Conservation (phyloP, 2,329 filamentous ascomycete genomes). For the Alternaria angustiovoidea region DNA sequence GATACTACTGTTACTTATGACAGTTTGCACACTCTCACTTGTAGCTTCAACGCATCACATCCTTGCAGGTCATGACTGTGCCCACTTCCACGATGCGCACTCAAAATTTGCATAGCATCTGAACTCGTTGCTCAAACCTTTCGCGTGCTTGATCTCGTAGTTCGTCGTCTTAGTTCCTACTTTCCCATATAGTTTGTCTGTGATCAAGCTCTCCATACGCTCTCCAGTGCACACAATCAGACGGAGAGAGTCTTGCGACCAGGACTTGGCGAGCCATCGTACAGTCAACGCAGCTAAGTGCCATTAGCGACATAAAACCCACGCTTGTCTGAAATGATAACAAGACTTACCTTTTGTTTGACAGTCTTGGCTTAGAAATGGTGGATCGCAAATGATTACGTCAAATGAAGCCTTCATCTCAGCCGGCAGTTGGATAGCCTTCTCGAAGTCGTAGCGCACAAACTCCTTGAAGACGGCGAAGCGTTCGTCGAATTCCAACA, state of each 20-base stretch:
- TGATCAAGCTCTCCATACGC: slow-evolving; percentile 71
- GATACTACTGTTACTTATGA: background rate
- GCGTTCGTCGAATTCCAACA: slow-evolving; percentile 78
- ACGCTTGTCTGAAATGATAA: background rate
- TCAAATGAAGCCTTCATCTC: slow-evolving; percentile 71
- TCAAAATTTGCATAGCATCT: slow-evolving; percentile 82
- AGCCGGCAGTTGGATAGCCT: slow-evolving; percentile 70
- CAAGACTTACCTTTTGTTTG: slow-evolving; percentile 72
- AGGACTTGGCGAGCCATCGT: slow-evolving; percentile 71
- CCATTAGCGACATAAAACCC: slow-evolving; percentile 15
- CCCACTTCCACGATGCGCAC: slow-evolving; percentile 58
- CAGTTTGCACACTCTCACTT: background rate
- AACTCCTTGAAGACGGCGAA: slow-evolving; percentile 80
- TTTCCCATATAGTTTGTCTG: slow-evolving; percentile 69
- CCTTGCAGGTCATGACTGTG: slow-evolving; percentile 15
- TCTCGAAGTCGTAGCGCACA: slow-evolving; percentile 75
- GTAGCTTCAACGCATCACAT: background rate
- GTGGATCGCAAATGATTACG: slow-evolving; percentile 77
- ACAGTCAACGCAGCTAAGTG: slow-evolving; percentile 73
- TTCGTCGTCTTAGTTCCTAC: slow-evolving; percentile 70
- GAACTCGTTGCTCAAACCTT: slow-evolving; percentile 81
- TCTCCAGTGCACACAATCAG: slow-evolving; percentile 80
- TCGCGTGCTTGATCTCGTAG: slow-evolving; percentile 73
- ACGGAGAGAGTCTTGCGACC: slow-evolving; percentile 44
- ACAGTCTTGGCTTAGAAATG: slow-evolving; percentile 81